Evolutionary conservation across 306 rosid species (phyloP).

Genomic region (Boehmeria nivea): DNA sequence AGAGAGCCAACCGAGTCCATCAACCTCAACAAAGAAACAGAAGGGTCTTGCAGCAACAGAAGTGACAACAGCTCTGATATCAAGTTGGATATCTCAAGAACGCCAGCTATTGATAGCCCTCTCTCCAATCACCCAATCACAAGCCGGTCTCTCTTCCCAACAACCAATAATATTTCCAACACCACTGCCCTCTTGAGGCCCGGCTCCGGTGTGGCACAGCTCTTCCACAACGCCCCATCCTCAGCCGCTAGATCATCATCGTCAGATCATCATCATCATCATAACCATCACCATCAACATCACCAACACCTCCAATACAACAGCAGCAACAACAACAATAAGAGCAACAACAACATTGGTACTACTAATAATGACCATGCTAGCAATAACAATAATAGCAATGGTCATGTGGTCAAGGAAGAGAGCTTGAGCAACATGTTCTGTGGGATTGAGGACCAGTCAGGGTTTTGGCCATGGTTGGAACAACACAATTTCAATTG

Average conservation of each 20-base stretch:
- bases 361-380: no score
- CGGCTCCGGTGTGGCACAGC: slow-evolving; percentile 51
- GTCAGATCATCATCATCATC: slow-evolving; percentile 53
- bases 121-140: slow-evolving; percentile 42
- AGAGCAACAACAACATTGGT: neutral
- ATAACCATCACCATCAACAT: slow-evolving; percentile 33
- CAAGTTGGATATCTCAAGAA: slow-evolving; percentile 83
- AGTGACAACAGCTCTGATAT: slow-evolving; percentile 96
- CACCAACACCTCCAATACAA: slow-evolving; percentile 41
- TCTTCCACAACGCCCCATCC: slow-evolving; percentile 66
- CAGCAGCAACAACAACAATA: slow-evolving; percentile 38
- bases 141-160: slow-evolving; percentile 55
- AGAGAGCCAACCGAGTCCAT: slow-evolving; percentile 96
- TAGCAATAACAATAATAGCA: no score
- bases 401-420: slow-evolving; percentile 63
- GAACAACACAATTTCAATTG: slow-evolving; percentile 87
- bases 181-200: slow-evolving; percentile 40
- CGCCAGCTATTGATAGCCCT: slow-evolving; percentile 82
- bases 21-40: slow-evolving; percentile 95
- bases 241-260: slow-evolving; percentile 41
- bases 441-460: slow-evolving; percentile 82
- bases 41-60: slow-evolving; percentile 94
- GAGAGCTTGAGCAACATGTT: slow-evolving; percentile 85
- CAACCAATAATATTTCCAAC: slow-evolving; percentile 22
- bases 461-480: slow-evolving; percentile 99